Evolutionary conservation across 1,139 yeast species (phyloP).

Genomic region (Scheffersomyces parashehatae): DNA sequence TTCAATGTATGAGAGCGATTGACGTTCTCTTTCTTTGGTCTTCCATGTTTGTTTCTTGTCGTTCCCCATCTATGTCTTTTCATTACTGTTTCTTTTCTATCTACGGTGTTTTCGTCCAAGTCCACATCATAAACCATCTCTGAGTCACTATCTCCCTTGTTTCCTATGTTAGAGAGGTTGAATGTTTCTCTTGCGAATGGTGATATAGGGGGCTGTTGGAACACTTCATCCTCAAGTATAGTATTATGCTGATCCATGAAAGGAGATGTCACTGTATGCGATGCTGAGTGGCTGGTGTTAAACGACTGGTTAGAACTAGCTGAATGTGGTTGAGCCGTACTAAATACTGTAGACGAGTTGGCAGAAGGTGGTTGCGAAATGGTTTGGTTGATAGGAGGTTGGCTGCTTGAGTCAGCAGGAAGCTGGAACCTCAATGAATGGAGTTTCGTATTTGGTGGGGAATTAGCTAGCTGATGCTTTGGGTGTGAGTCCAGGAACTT

Average conservation of each 20-base stretch:
- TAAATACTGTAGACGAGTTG: background rate
- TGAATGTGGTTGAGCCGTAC: background rate
- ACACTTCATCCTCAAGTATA: conserved; percentile 24
- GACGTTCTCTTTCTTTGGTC: conserved; percentile 50
- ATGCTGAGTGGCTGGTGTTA: background rate
- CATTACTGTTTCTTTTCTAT: conserved; percentile 35
- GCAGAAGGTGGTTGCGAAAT: no score
- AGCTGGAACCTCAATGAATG: conserved; percentile 10
- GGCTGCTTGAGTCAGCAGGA: conserved; percentile 1
- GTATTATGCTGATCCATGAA: conserved; percentile 22
- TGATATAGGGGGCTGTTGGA: conserved; percentile 18
- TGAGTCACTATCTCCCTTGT: conserved; percentile 7
- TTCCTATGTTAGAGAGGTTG: conserved; percentile 4
- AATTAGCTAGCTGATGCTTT: background rate
- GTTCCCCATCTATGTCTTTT: conserved; percentile 91
- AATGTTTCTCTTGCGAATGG: conserved; percentile 17
- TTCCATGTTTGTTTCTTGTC: conserved; percentile 74
- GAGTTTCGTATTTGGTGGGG: no score
- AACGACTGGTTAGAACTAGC: conserved; percentile 3
- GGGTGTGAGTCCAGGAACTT: conserved; percentile 3
- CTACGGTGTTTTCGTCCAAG: conserved; percentile 3
- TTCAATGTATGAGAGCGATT: conserved; percentile 49
- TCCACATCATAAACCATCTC: conserved; percentile 8
- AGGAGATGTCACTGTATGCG: conserved; percentile 18
- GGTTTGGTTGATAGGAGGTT: no score